Evolutionary conservation across 305 asterid genomes (phyloP), one percentile per base, ranked within the genome.

Genomic region (Fraxinus latifolia): DNA sequence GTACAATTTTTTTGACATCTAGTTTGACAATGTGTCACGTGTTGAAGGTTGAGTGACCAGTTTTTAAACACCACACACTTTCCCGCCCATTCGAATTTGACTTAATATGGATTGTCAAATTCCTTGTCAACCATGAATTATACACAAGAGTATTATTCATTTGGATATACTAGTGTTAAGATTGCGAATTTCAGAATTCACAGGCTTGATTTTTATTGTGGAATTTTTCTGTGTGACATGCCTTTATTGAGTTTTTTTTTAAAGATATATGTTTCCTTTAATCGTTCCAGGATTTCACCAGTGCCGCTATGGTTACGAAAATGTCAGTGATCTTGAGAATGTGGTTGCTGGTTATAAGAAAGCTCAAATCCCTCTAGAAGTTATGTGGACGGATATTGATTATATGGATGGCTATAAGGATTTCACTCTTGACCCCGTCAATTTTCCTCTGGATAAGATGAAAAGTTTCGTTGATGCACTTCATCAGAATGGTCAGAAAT

Each of bases 321-420:
- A 86, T 82, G 90, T 93, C n/a, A 9, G 85, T 87, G 94, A 93
- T 74, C 85, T 95, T 81, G 86, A 91, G 85, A 60, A 75, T 55
- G 99, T 95, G 81, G 97, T 93, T 62, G 92, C 93, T 74, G 85
- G 87, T 72, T 95, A 93, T 80, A 83, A 90, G 21, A 91, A 87
- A 78, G 91, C 97, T 73, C 71, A 55, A 79, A 93, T 95, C 77
- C 99, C 99, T 27, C 90, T 95, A 21, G 99, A 95, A 79, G 95
- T 90, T 80, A 91, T 93, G 93, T 95, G 99, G 99, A 95, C 93
- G 5, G 99, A 95, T 83, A 94, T 95, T 34, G 99, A 95, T 87
- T 84, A 95, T 90, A 92, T 95, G 99, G 99, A 95, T 62, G 92
- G 80, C 7, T 92, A 83, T 83, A 95, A 92, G 87, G 99, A 95